Conservation (phyloP, 257 asterid genomes). For the Gentiana straminea region DNA sequence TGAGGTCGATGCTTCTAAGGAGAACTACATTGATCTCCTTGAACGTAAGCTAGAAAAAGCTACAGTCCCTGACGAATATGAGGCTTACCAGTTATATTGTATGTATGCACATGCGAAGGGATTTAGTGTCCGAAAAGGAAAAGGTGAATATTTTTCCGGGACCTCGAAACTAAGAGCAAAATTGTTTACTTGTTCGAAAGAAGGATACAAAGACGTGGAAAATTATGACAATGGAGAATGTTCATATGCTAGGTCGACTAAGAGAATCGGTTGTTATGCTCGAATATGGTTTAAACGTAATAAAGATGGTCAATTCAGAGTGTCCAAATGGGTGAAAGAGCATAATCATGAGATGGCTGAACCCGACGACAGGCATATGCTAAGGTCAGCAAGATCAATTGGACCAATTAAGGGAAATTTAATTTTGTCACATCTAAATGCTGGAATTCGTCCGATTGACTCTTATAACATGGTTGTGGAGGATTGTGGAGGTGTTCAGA, state of each 20-base stretch:
- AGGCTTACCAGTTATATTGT: conserved; percentile 11
- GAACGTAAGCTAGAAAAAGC: conserved; percentile 2
- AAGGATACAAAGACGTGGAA: conserved; percentile 1
- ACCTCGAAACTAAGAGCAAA: conserved; percentile 8
- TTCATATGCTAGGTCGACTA: conserved; percentile 1
- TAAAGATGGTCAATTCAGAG: conserved; percentile 11
- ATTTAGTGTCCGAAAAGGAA: not conserved
- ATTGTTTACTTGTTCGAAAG: conserved; percentile 11
- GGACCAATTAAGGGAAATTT: not conserved
- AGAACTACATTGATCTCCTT: not conserved
- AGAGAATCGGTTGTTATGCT: conserved; percentile 12
- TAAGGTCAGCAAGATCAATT: conserved; percentile 12
- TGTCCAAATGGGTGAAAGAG: conserved; percentile 6
- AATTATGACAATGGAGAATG: conserved; percentile 5
- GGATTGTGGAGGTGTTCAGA: too few relatives aligned
- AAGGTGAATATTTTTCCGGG: conserved; percentile 11
- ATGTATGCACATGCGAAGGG: conserved; percentile 6
- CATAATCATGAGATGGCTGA: conserved; percentile 20
- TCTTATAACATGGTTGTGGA: too few relatives aligned
- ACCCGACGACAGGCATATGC: conserved; percentile 5
- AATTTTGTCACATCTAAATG: not conserved
- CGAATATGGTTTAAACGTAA: conserved; percentile 7
- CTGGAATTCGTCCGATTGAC: too few relatives aligned
- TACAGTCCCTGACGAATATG: conserved; percentile 4
- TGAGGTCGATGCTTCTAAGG: not conserved